Conservation (phyloP, 177 flowering plant genomes). For the Telopea speciosissima region DNA sequence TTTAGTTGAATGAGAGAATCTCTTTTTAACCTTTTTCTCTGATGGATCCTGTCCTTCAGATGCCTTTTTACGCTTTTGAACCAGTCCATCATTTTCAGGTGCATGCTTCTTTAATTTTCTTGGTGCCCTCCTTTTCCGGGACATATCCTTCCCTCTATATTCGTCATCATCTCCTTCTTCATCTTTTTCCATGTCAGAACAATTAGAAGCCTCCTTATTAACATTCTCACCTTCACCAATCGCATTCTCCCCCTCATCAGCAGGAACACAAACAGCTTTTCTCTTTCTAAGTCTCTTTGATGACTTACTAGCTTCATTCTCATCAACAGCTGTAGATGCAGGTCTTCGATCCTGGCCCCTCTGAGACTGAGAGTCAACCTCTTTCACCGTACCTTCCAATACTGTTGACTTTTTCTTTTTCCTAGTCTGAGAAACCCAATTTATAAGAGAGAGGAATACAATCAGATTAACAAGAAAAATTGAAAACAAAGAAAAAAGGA, state of each 20-base stretch:
- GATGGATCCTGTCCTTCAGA: slow-evolving; percentile 32
- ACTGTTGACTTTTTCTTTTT: slow-evolving; percentile 12
- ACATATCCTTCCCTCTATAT: slow-evolving; percentile 20
- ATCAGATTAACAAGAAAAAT: neutral
- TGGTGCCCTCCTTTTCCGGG: slow-evolving; percentile 24
- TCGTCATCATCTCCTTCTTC: slow-evolving; percentile 13
- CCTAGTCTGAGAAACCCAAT: slow-evolving; percentile 9
- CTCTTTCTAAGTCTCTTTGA: slow-evolving; percentile 32
- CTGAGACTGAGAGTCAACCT: slow-evolving; percentile 3
- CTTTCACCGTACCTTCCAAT: neutral
- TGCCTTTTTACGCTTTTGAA: slow-evolving; percentile 36
- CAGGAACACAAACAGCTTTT: slow-evolving; percentile 5
- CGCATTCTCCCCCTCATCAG: slow-evolving; percentile 31
- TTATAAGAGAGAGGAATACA: neutral
- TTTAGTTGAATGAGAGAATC: slow-evolving; percentile 71
- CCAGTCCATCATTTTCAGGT: slow-evolving; percentile 40
- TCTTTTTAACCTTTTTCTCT: slow-evolving; percentile 33
- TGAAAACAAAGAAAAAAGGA: no score
- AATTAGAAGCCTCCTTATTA: slow-evolving; percentile 20
- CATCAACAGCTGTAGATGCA: slow-evolving; percentile 14
- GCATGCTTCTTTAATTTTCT: slow-evolving; percentile 31
- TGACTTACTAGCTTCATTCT: slow-evolving; percentile 20
- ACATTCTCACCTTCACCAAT: slow-evolving; percentile 18
- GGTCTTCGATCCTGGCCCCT: slow-evolving; percentile 10
- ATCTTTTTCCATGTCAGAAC: slow-evolving; percentile 19